phyloP scores from a whole-genome alignment of 441 rosid species.

The Hypseocharis bilobata region DNA sequence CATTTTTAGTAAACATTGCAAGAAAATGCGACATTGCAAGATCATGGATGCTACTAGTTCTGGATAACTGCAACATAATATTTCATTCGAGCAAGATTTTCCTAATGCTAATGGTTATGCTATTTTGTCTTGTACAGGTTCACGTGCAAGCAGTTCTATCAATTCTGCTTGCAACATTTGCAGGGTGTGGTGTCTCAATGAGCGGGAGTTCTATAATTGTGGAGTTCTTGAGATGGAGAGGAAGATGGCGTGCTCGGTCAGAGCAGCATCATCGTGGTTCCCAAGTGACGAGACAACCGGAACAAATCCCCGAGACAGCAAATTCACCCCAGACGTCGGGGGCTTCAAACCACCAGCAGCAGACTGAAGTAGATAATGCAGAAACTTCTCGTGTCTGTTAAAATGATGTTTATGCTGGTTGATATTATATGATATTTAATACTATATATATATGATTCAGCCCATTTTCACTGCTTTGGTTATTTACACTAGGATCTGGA shows the following conservation, averaged over 20 bases:
- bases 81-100: background rate
- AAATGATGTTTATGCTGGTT: background rate
- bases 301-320: slow-evolving; percentile 35
- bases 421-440: background rate
- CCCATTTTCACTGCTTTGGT: background rate
- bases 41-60: background rate
- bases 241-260: slow-evolving; percentile 25
- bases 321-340: slow-evolving; percentile 25
- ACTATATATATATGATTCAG: too few relatives aligned
- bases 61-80: background rate
- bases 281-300: slow-evolving; percentile 27
- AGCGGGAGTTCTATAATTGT: slow-evolving; percentile 32
- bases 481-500: background rate
- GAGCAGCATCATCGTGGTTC: slow-evolving; percentile 29
- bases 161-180: slow-evolving; percentile 32
- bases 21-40: too few relatives aligned
- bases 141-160: slow-evolving; percentile 32
- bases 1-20: too few relatives aligned
- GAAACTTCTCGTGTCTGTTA: slow-evolving; percentile 22
- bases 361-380: slow-evolving; percentile 22
- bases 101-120: background rate
- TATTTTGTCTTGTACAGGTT: slow-evolving; percentile 22
- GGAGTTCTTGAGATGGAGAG: slow-evolving; percentile 35
- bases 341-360: slow-evolving; percentile 8
- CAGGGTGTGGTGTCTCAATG: slow-evolving; percentile 38